phyloP scores from a whole-genome alignment of 1,284 basidiomycete species.

The Cryptococcus maquisensis region DNA sequence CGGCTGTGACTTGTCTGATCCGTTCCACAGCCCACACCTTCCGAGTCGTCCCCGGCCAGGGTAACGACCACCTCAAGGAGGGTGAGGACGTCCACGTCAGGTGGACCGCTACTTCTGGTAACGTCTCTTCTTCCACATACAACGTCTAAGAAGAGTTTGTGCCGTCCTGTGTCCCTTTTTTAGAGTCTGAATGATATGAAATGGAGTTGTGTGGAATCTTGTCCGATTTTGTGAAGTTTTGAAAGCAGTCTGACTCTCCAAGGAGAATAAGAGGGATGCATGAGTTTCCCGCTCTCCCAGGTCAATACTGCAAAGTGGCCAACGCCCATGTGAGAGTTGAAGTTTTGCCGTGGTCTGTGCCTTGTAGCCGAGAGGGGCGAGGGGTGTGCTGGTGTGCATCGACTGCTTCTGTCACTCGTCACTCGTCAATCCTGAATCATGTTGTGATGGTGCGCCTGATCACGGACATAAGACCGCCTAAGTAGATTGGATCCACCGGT shows the following conservation, averaged over 20 bases:
- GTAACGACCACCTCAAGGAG: slow-evolving; percentile 72
- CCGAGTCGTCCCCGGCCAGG: slow-evolving; percentile 82
- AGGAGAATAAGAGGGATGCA: no score
- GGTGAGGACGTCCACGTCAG: slow-evolving; percentile 75
- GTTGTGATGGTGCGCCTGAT: no score
- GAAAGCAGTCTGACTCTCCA: no score
- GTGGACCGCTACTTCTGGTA: slow-evolving; percentile 52
- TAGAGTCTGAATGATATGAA: background rate
- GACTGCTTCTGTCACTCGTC: no score
- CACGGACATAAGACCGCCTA: no score
- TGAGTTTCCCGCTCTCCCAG: background rate
- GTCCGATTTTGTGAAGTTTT: background rate
- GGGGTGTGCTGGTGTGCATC: no score
- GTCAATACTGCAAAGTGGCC: background rate
- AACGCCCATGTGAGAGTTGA: background rate
- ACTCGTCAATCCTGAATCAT: no score
- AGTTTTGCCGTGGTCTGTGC: no score
- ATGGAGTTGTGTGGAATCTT: background rate
- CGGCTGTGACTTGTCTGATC: background rate
- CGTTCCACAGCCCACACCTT: slow-evolving; percentile 80
- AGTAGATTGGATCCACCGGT: no score
- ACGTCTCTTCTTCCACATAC: slow-evolving; percentile 83
- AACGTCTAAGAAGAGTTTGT: slow-evolving; percentile 59
- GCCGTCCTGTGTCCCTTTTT: background rate
- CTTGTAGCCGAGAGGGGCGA: no score